Conservation (phyloP, 768 basidiomycete species). For the Pleurotus pulmonarius region DNA sequence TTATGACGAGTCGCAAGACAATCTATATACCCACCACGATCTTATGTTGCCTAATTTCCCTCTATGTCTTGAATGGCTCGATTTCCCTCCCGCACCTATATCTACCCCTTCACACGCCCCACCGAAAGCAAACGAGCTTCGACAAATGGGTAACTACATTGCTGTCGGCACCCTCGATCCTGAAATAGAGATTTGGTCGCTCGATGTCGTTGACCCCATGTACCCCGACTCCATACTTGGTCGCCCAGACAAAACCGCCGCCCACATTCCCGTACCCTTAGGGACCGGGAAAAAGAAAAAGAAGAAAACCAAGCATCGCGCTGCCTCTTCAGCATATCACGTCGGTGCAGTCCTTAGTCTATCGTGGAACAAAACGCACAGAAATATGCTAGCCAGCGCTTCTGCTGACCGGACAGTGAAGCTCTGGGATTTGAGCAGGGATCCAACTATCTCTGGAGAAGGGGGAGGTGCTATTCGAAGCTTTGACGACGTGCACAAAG, state of each 20-base stretch:
- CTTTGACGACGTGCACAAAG: slow-evolving; percentile 74
- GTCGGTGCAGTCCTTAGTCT: slow-evolving; percentile 92
- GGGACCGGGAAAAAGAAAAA: slow-evolving; percentile 98
- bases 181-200: slow-evolving; percentile 98
- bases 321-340: slow-evolving; percentile 65
- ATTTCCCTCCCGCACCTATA: slow-evolving; percentile 69
- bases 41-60: slow-evolving; percentile 97
- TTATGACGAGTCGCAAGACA: slow-evolving; percentile 89
- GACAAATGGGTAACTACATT: slow-evolving; percentile 78
- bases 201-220: slow-evolving; percentile 90
- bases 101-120: slow-evolving; percentile 34
- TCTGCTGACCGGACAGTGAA: slow-evolving; percentile 96
- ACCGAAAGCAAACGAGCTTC: slow-evolving; percentile 18
- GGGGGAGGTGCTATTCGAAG: slow-evolving; percentile 72
- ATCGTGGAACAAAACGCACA: slow-evolving; percentile 87
- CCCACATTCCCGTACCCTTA: slow-evolving; percentile 70
- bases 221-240: slow-evolving; percentile 93
- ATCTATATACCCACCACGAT: slow-evolving; percentile 95
- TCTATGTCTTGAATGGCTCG: slow-evolving; percentile 98
- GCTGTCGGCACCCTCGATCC: slow-evolving; percentile 97
- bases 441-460: slow-evolving; percentile 48
- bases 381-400: slow-evolving; percentile 89
- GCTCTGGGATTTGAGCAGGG: slow-evolving; percentile 86
- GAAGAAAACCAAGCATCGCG: slow-evolving; percentile 75
- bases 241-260: slow-evolving; percentile 77